These are phyloP conservation scores for Scutellospora calospora DNA, from an alignment of 371 early-diverging fungal species.

Conservation along the genomic window DNA sequence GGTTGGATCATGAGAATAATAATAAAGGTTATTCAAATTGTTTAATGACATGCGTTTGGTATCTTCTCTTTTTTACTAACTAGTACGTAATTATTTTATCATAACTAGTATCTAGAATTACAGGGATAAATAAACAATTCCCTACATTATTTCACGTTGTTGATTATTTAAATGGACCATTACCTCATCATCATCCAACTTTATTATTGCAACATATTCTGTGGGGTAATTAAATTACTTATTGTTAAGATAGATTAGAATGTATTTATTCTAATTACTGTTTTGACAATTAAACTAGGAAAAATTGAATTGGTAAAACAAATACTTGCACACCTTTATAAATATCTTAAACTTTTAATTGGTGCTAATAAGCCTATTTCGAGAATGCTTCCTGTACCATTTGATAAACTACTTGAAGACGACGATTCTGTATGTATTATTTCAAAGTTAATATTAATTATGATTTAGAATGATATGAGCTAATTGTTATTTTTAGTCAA, in stretches of 20 bases:
- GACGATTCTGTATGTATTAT: constrained; percentile 58
- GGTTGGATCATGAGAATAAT: constrained; percentile 65
- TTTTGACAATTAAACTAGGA: constrained; percentile 51
- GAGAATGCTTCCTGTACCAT: constrained; percentile 59
- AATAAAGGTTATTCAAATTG: constrained; percentile 49
- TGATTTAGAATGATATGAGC: no score
- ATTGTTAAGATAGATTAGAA: constrained; percentile 6
- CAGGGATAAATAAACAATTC: constrained; percentile 49
- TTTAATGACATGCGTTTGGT: neutral
- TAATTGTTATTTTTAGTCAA: constrained; percentile 18
- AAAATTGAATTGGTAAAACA: constrained; percentile 75
- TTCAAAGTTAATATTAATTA: neutral
- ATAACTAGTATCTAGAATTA: constrained; percentile 30
- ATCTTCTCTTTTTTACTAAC: neutral
- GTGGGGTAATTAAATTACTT: constrained; percentile 64
- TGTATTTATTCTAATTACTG: neutral
- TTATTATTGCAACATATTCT: constrained; percentile 76
- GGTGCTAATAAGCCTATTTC: constrained; percentile 55
- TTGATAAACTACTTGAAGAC: constrained; percentile 61
- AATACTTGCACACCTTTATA: constrained; percentile 60
- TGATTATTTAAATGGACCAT: constrained; percentile 63
- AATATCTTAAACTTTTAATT: constrained; percentile 60
- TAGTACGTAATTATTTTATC: constrained; percentile 7
- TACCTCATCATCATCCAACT: constrained; percentile 83
- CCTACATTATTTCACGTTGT: constrained; percentile 68